Evolutionary conservation across 2,329 filamentous ascomycete genomes (phyloP), one percentile per base, ranked within the genome.

Genomic region (Pestalotiopsis sp.): DNA sequence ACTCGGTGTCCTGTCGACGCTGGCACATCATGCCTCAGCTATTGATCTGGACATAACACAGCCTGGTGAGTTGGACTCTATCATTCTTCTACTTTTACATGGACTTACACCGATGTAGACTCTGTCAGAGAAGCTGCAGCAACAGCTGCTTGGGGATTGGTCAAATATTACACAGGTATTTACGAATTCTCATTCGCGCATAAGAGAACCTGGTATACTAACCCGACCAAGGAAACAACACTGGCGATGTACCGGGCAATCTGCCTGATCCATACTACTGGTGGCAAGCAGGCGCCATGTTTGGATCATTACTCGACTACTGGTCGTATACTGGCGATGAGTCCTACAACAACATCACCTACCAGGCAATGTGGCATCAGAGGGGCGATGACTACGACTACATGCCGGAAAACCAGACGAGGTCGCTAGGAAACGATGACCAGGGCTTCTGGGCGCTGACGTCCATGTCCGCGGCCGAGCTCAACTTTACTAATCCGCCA

Each of bases 401-500:
- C 76, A 91, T 92, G 89, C 91, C 91, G 3, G 75, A 78, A 17
- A 91, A 91, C 78, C 89, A 91, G 78, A 90, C 88, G 4, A 79
- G 83, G 60, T 85, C 85, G 1, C 79, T 86, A 70, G 91, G 91
- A 72, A 93, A 93, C 79, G 92, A 94, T 72, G 92, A 93, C 74
- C 92, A 93, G 78, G 91, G 92, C 5, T 95, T 96, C 80, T 97
- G 93, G 93, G 92, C 88, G 17, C 87, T 96, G 83, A 89, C 93
- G 1, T 92, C 91, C 69, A 92, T 97, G 85, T 87, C 88, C 11
- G 93, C 93, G 2, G 91, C 92, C 49, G 93, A 97, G 80, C 88
- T 91, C 74, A 90, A 90, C 71, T 95, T 92, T 75, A 91, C 91
- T 1, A 87, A 94, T 73, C 91, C 92, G 4, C 85, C 88, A 0